Percentiles rank a stretch among this genome's conserved stretches.
phyloP scores from a whole-genome alignment of 257 asterid genomes.

The Petrea volubilis region DNA sequence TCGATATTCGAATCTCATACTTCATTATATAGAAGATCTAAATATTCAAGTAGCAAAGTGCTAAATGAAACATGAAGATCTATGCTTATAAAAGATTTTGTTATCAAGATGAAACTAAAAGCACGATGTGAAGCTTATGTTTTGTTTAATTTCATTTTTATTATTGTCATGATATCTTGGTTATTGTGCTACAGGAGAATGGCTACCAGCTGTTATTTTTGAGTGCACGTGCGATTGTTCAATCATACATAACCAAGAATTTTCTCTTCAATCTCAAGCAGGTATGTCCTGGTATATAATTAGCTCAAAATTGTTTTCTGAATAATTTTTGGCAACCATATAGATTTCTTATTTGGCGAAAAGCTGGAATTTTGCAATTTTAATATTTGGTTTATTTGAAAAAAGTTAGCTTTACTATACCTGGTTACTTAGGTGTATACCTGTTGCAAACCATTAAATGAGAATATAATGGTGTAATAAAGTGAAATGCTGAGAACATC shows the following conservation, averaged over 20 bases:
- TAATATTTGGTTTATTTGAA: neutral
- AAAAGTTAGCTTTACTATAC: neutral
- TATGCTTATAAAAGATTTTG: too few species aligned
- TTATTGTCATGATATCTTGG: slow-evolving; percentile 7
- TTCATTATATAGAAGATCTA: neutral
- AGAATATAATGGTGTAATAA: too few species aligned
- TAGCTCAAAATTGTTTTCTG: neutral
- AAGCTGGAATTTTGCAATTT: neutral
- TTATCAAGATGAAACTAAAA: too few species aligned
- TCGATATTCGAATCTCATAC: neutral
- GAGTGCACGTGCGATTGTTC: slow-evolving; percentile 99
- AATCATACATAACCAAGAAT: slow-evolving; percentile 89
- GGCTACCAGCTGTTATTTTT: slow-evolving; percentile 96
- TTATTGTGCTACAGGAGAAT: slow-evolving; percentile 63
- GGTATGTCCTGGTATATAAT: slow-evolving; percentile 44
- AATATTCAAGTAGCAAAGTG: neutral
- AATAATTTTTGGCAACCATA: neutral
- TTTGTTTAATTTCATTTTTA: neutral
- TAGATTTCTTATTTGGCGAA: neutral
- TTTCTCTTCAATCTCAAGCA: slow-evolving; percentile 93
- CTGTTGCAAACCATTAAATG: too few species aligned
- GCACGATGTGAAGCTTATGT: slow-evolving; percentile 15
- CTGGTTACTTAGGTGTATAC: too few species aligned
- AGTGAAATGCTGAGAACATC: too few species aligned
- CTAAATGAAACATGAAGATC: slow-evolving; percentile 2